Evolutionary conservation across 1,284 basidiomycete genomes (phyloP), one percentile per base, ranked within the genome.

Genomic region (Ceratorhiza oryzae-sativae): DNA sequence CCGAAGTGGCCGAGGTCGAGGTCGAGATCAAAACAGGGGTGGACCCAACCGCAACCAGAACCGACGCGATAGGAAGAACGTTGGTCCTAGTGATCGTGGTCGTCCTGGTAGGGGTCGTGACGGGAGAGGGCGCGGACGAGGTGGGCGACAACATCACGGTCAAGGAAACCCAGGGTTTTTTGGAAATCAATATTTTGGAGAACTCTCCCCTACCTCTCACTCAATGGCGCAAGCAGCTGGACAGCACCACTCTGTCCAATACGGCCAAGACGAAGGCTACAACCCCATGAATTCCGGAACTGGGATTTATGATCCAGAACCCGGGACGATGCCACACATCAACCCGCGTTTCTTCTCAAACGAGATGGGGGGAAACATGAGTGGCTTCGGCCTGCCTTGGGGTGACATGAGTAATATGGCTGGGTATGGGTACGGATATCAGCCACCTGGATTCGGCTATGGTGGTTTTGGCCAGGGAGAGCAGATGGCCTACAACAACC

Each of bases 301-400:
- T 49, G 71, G 71, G 20, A 45, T 59, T 46, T 63, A 25, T 20
- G 51, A 74, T 25, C 51, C 39, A 60, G 23, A 42, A 61, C 9
- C 51, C 49, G 20, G 72, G 45, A 60, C 70, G 68, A 73, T 91
- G 75, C 91, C 91, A n/a, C 91, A 93, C 77, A 90, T 92, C 75
- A 92, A 92, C 78, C 91, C 91, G 13, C 84, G 87, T 13, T 93
- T 93, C 42, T 73, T 73, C 34, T 56, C 67, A 30, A 60, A 51
- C 32, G 49, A 62, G 4, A 73, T 73, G 72, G 60, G 36, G n/a
- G 65, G 25, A 23, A 27, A 42, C 9, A 58, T 34, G 25, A 42
- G 27, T 10, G 53, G 25, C 15, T 56, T 58, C 46, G 65, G 53
- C 25, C 12, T 70, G 51, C 53, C 23, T 18, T 70, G 65, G 65